Evolutionary conservation across 2,329 filamentous ascomycete species (phyloP), one percentile per base, ranked within the genome.

Genomic region (Tolypocladium ophioglossoides): DNA sequence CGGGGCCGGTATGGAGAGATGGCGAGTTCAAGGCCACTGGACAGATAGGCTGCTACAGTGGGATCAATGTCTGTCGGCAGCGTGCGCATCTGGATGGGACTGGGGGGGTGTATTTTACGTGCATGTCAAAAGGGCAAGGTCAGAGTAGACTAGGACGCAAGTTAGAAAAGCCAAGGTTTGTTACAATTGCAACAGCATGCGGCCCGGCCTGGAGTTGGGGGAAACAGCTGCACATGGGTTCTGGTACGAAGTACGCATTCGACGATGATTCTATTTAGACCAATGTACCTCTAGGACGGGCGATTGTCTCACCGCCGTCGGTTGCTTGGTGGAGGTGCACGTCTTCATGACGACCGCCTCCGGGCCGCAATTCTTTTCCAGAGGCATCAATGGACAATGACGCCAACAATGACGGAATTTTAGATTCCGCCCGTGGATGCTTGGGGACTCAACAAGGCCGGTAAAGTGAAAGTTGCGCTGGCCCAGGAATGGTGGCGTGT

Each of bases 1-100:
- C 82, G 94, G 76, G 94, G 94, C 50, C 78, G 89, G 59, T 97
- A 95, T 73, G 94, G 94, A 68, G 94, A 99, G 77, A 96, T 99
- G 92, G 83, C 84, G 55, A 74, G 71, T 54, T 76, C 74, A 52
- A 66, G 72, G 56, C 65, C 69, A 47, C 38, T 55, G 39, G 62
- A 60, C 52, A 59, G 60, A 54, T 66, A 60, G 38, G 37, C 24
- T 34, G 55, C 55, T 37, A 4, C n/a, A n/a, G n/a, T 9, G 14
- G 44, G 16, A 47, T 24, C 5, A 20, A 16, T 47, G 27, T 47
- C 24, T n/a, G 10, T 47, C 16, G 40, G 16, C 18, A 14, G 22
- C 12, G 40, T 27, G 10, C 2, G 40, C 24, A 46, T 11, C 7
- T 11, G 3, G 41, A 47, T 6, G 18, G 16, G 27, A 7, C 4